phyloP scores from a whole-genome alignment of 1,284 basidiomycete species.

The Cryptococcus sp. region DNA sequence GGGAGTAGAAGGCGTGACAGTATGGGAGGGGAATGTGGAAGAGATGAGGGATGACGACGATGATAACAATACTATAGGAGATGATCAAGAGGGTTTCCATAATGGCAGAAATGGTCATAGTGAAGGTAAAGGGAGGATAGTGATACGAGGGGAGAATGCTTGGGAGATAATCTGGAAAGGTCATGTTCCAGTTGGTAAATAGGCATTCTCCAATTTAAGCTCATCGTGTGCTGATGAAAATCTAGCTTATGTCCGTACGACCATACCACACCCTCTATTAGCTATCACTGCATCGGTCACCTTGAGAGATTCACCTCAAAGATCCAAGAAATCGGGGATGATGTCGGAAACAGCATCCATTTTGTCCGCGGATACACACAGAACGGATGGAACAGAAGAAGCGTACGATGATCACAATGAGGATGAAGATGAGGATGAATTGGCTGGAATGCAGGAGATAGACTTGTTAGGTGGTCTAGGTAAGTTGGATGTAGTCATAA shows the following conservation, averaged over 20 bases:
- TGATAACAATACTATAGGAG: neutral
- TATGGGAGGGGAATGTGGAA: conserved; percentile 51
- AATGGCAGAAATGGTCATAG: neutral
- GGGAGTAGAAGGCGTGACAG: conserved; percentile 66
- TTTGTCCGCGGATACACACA: neutral
- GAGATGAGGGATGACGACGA: conserved; percentile 17
- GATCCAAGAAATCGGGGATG: neutral
- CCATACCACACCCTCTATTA: conserved; percentile 65
- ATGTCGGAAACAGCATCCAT: neutral
- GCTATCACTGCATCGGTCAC: conserved; percentile 76
- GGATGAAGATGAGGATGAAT: conserved; percentile 23
- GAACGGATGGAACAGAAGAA: conserved; percentile 12
- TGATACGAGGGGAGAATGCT: conserved; percentile 56
- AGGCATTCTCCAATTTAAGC: neutral
- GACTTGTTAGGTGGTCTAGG: conserved; percentile 67
- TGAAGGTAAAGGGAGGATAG: conserved; percentile 56
- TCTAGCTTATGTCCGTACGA: conserved; percentile 65
- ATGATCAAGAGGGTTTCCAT: neutral
- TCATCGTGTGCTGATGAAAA: neutral
- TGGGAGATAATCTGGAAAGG: conserved; percentile 76
- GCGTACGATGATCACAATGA: conserved; percentile 12
- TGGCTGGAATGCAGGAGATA: conserved; percentile 64
- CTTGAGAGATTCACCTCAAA: conserved; percentile 61
- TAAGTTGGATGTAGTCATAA: conserved; percentile 18
- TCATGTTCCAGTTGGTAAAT: conserved; percentile 68